A percentile compares a stretch with the other conserved stretches of the same genome.
Evolutionary conservation across 2,329 filamentous ascomycete species (phyloP).

Genomic region (Aspergillus floridensis): DNA sequence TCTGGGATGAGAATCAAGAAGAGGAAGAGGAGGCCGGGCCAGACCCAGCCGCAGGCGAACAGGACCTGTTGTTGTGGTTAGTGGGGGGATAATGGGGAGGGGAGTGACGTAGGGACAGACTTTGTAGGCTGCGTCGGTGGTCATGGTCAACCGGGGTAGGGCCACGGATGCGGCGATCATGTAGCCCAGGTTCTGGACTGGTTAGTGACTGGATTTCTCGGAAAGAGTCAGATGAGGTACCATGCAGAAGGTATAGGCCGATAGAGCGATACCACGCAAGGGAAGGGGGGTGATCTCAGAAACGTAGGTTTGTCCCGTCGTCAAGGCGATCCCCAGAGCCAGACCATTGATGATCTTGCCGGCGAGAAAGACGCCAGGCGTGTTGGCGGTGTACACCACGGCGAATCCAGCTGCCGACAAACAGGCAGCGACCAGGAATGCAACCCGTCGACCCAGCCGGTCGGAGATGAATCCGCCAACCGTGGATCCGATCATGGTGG

Average conservation of each 20-base stretch:
- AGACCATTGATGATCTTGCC: conserved; percentile 5
- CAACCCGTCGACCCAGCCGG: not conserved
- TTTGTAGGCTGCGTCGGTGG: conserved; percentile 1
- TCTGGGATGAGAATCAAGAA: not conserved
- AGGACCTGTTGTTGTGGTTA: not conserved
- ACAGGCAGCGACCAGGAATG: not conserved
- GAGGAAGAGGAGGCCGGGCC: not conserved
- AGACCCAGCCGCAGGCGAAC: conserved; percentile 7
- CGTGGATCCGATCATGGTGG: not conserved
- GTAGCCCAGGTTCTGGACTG: not conserved
- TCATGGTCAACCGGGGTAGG: not conserved
- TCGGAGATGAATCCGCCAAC: not conserved
- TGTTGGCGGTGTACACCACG: not conserved
- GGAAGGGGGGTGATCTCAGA: not conserved
- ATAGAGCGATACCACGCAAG: not conserved
- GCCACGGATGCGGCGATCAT: conserved; percentile 6
- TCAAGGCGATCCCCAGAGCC: not conserved
- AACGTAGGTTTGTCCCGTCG: not conserved
- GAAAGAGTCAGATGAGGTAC: not conserved
- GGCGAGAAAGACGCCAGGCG: not conserved
- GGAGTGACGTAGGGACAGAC: not conserved
- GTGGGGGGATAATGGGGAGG: no score
- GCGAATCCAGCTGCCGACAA: not conserved
- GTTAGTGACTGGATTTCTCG: not conserved
- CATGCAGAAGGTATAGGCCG: conserved; percentile 3